Base-by-base conservation (phyloP, 208 protist species). In the Trypanosoma platydactyli region DNA sequence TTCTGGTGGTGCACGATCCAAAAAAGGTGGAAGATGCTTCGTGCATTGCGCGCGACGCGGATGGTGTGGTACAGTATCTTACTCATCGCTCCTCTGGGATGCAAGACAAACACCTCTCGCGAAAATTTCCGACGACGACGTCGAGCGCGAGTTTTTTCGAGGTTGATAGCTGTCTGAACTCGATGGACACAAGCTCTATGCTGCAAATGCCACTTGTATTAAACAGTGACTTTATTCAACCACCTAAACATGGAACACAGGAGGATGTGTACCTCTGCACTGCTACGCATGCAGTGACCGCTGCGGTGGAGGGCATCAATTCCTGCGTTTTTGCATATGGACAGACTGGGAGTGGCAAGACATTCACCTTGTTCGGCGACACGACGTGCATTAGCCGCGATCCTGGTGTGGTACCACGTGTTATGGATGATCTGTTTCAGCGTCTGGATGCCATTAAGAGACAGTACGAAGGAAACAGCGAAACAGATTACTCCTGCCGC, bases 271-370 rank as follows among this genome's bases (percentile, higher is more conserved):
- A 88, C 78, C 77, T 67, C 15, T 56, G 54, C 30, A 92, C 83
- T 25, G 89, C 85, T 6, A 61, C 67, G 51, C 86, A 85, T 57
- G 83, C 86, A 9, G 85, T 96, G n/a, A 55, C 76, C 24, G 81
- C 83, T 2, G 84, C 80, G 3, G 74, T 96, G 24, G 86, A 92
- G 38, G 91, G 91, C 53, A 92, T 92, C 65, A 96, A 96, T 69
- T 86, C 77, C 20, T 93, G 83, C 54, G 77, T 95, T 12, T 95
- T 97, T 64, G 93, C 93, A 45, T 97, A 97, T 49, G 93, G 93
- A 0, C 89, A 96, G 71, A 97, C 93, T 0, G 93, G 93, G 7
- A 94, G 85, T 61, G 93, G 93, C 41, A 97, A 97, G 76, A 97
- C 90, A 16, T 83, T 95, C 76, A 96, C 93, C 44, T 89, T 97